Percentiles rank a stretch among this genome's conserved stretches.
Conservation (phyloP, 305 asterid genomes). For the Solanum hybrid region DNA sequence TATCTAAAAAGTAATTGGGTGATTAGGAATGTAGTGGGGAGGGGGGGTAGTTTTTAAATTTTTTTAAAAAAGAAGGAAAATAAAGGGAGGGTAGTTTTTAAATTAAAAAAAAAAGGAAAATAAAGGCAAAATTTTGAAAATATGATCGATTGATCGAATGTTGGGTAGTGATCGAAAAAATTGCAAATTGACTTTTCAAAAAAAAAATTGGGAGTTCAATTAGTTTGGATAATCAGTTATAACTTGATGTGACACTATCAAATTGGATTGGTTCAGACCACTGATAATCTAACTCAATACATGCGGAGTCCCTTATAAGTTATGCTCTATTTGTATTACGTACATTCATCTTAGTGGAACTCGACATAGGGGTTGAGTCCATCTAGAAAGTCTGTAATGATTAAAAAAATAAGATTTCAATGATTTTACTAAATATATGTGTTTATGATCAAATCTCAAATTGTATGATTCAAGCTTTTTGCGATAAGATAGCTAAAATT, state of each 20-base stretch:
- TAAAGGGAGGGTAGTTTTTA: no score
- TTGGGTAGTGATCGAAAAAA: no score
- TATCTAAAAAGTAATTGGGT: neutral
- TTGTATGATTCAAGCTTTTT: neutral
- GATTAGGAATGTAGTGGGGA: neutral
- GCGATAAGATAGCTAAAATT: neutral
- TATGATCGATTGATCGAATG: no score
- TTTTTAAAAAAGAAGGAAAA: no score
- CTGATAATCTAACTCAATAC: neutral
- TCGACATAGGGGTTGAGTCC: neutral
- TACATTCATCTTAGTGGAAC: neutral
- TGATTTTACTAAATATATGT: no score
- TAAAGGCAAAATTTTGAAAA: no score
- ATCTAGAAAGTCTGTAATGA: neutral
- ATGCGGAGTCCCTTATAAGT: neutral
- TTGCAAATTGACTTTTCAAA: no score
- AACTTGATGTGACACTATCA: neutral
- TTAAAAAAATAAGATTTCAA: no score
- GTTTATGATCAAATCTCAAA: no score
- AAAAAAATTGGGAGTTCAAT: no score
- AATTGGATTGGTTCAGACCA: neutral
- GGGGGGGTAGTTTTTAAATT: no score
- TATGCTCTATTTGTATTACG: neutral
- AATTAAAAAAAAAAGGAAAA: no score
- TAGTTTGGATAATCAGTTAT: neutral